phyloP scores from a whole-genome alignment of 192 early-diverging fungal species.

The Dissophora globulifera region DNA sequence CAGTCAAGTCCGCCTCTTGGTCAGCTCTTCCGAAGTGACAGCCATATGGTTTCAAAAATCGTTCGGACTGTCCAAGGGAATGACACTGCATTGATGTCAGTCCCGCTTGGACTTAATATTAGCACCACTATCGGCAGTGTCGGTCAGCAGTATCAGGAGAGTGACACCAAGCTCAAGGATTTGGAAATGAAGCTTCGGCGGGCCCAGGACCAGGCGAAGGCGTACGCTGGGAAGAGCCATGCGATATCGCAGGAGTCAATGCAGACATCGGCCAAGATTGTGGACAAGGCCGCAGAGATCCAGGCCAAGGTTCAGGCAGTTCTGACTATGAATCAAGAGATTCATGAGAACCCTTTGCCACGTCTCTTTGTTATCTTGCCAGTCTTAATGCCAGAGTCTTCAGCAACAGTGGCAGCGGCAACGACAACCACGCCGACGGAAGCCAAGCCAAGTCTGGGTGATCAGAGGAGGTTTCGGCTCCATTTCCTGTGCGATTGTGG shows the following conservation, averaged over 20 bases:
- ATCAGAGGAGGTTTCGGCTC: slow-evolving; percentile 29
- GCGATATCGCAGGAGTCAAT: slow-evolving; percentile 3
- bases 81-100: no score
- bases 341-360: slow-evolving; percentile 23
- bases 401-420: background rate
- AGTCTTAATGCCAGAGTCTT: slow-evolving; percentile 6
- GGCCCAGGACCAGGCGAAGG: slow-evolving; percentile 7
- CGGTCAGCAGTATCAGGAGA: slow-evolving; percentile 8
- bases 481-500: slow-evolving; percentile 45
- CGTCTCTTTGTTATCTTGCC: slow-evolving; percentile 36
- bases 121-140: no score
- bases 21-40: background rate
- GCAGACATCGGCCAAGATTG: slow-evolving; percentile 20
- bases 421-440: background rate
- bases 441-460: no score
- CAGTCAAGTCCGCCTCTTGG: background rate
- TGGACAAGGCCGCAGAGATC: slow-evolving; percentile 19
- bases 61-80: background rate
- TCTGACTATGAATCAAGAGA: slow-evolving; percentile 31
- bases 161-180: slow-evolving; percentile 19
- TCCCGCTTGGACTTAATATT: background rate
- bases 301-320: slow-evolving; percentile 37
- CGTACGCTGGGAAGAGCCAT: slow-evolving; percentile 13
- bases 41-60: background rate
- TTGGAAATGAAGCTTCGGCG: slow-evolving; percentile 16